A percentile compares a stretch with the other conserved stretches of the same genome.
phyloP scores from a whole-genome alignment of 2,329 filamentous ascomycete genomes.

The Orbilia quercus region DNA sequence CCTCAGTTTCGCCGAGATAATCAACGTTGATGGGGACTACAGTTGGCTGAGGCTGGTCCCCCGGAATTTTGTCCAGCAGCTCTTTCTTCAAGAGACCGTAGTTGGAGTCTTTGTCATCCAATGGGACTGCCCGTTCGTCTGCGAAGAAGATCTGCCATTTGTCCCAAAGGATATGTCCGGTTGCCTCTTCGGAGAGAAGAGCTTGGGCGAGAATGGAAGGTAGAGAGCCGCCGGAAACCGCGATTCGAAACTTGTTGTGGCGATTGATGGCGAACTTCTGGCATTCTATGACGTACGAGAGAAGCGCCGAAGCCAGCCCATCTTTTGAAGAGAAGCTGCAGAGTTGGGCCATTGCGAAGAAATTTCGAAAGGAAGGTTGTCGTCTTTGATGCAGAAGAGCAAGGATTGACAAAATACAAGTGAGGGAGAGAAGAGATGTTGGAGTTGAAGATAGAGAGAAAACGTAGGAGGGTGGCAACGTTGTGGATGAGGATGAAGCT shows the following conservation, averaged over 20 bases:
- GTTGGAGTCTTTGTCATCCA: conserved; percentile 93
- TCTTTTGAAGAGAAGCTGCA: conserved; percentile 80
- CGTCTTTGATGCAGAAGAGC: conserved; percentile 6
- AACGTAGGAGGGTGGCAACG: neutral
- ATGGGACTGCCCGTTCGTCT: conserved; percentile 92
- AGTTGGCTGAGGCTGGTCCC: conserved; percentile 63
- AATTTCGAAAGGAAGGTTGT: conserved; percentile 19
- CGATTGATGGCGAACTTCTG: conserved; percentile 83
- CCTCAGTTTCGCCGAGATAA: conserved; percentile 80
- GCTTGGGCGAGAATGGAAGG: conserved; percentile 88
- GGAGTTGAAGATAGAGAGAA: too few relatives aligned
- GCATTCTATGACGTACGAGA: conserved; percentile 81
- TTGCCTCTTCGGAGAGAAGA: conserved; percentile 70
- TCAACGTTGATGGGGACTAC: conserved; percentile 67
- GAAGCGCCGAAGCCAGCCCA: conserved; percentile 79
- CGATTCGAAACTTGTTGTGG: conserved; percentile 88
- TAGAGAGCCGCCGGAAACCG: conserved; percentile 91
- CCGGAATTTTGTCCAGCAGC: conserved; percentile 86
- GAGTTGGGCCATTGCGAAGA: conserved; percentile 66
- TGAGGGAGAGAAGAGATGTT: neutral
- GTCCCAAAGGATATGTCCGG: conserved; percentile 73
- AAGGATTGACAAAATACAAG: neutral
- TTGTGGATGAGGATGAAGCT: neutral
- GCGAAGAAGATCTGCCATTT: conserved; percentile 99
- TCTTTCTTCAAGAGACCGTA: conserved; percentile 88